Conservation (phyloP, 1,284 basidiomycete genomes). For the Heterobasidion occidentale region DNA sequence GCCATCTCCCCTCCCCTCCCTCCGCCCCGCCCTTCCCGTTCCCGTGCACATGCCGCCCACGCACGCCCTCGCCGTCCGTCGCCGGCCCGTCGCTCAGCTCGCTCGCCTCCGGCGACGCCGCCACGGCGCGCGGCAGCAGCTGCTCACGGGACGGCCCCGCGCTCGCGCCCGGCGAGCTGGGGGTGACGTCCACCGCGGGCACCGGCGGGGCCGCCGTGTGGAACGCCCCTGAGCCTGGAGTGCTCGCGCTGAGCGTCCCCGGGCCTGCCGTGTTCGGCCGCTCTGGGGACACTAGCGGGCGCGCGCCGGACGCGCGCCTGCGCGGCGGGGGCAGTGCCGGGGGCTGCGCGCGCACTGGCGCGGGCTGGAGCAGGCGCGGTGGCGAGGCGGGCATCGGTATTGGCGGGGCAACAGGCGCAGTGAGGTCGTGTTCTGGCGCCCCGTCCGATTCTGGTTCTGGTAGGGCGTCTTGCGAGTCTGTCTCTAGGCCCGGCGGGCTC, state of each 20-base stretch:
- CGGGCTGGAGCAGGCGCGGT: no score
- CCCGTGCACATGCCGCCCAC: background rate
- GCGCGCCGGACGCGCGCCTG: background rate
- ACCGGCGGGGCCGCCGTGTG: no score
- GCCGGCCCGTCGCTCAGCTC: background rate
- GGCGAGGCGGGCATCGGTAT: background rate
- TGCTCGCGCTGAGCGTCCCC: background rate
- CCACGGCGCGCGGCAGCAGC: background rate
- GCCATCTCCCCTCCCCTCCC: background rate
- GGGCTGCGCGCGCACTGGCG: no score
- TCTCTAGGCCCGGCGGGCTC: background rate
- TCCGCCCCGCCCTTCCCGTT: background rate
- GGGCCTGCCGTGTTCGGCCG: background rate
- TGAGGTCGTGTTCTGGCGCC: background rate
- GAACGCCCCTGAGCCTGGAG: no score
- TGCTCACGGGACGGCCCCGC: background rate
- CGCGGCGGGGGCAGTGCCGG: no score
- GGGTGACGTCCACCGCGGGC: no score
- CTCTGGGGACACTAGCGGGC: background rate
- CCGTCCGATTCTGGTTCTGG: background rate
- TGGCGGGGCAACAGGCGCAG: background rate
- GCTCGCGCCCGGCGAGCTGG: background rate
- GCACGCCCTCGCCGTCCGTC: background rate
- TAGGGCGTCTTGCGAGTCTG: background rate
- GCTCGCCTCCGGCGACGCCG: background rate